Conservation (phyloP, 2,329 filamentous ascomycete species). For the Hypoxylon sp. region DNA sequence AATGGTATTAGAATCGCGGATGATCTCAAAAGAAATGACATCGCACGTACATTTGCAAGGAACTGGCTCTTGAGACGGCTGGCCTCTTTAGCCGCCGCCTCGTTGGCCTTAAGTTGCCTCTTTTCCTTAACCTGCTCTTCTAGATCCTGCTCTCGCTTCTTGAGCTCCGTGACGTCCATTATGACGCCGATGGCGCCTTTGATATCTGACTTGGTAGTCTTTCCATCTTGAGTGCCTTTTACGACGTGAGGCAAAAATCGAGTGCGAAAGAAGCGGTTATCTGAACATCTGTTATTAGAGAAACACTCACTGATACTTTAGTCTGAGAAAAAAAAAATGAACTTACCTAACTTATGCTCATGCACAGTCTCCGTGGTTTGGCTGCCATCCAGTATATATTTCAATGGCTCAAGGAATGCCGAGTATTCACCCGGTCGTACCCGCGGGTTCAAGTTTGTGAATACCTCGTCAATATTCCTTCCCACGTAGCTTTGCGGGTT, state of each 20-base stretch:
- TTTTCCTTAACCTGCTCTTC: constrained; percentile 76
- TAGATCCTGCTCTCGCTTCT: constrained; percentile 71
- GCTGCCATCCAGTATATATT: constrained; percentile 72
- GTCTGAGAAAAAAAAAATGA: constrained; percentile 3
- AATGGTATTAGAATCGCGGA: constrained; percentile 33
- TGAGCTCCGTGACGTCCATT: constrained; percentile 81
- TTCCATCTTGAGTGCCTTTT: constrained; percentile 65
- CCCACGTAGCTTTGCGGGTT: constrained; percentile 67
- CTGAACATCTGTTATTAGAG: constrained; percentile 50
- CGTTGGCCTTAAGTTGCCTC: constrained; percentile 76
- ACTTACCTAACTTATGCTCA: constrained; percentile 69
- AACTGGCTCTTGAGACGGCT: constrained; percentile 85
- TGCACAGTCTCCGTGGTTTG: constrained; percentile 67
- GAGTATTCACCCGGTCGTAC: constrained; percentile 58
- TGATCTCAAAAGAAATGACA: neutral
- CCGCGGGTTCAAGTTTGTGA: constrained; percentile 62
- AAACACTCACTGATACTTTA: neutral
- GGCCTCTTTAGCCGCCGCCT: constrained; percentile 82
- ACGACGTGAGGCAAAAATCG: constrained; percentile 74
- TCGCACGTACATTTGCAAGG: constrained; percentile 68
- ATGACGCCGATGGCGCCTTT: constrained; percentile 83
- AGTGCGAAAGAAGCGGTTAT: constrained; percentile 76
- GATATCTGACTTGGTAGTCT: constrained; percentile 63
- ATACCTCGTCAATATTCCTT: constrained; percentile 72
- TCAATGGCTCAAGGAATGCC: constrained; percentile 68